phyloP scores from a whole-genome alignment of 139 green algal species.

The Haematococcus sp. region DNA sequence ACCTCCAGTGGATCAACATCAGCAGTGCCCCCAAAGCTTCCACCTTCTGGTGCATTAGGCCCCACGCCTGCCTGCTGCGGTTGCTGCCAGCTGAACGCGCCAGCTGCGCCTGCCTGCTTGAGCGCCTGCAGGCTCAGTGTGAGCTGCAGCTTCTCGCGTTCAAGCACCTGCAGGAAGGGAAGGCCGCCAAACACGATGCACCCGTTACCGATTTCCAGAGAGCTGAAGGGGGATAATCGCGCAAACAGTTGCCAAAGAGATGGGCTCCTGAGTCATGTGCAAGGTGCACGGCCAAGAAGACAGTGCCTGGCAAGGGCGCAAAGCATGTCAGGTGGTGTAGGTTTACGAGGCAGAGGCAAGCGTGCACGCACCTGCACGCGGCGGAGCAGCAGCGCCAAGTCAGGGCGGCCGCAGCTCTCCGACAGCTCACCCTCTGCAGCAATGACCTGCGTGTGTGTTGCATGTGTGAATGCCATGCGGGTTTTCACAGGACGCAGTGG shows the following conservation, averaged over 20 bases:
- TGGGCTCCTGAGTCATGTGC: too few relatives aligned
- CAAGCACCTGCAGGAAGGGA: neutral
- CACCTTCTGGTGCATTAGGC: neutral
- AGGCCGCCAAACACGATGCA: neutral
- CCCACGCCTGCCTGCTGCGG: neutral
- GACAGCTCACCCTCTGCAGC: too few relatives aligned
- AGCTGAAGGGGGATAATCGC: too few relatives aligned
- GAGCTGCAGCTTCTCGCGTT: slow-evolving; percentile 4
- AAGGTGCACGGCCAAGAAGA: too few relatives aligned
- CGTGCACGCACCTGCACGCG: neutral
- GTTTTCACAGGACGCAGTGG: too few relatives aligned
- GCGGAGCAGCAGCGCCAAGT: neutral
- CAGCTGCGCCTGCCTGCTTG: slow-evolving; percentile 17
- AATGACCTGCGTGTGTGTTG: too few relatives aligned
- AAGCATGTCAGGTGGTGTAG: too few relatives aligned
- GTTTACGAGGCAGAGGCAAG: neutral
- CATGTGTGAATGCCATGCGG: too few relatives aligned
- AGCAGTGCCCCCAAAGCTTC: neutral
- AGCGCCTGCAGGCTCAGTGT: slow-evolving; percentile 25
- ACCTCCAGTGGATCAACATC: neutral
- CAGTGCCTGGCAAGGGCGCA: too few relatives aligned
- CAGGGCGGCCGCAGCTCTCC: neutral
- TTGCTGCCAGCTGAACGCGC: slow-evolving; percentile 34
- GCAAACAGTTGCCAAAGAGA: too few relatives aligned
- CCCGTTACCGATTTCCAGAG: too few relatives aligned